Base-by-base conservation (phyloP, 2,329 filamentous ascomycete species). In the Colletotrichum tamarilloi region DNA sequence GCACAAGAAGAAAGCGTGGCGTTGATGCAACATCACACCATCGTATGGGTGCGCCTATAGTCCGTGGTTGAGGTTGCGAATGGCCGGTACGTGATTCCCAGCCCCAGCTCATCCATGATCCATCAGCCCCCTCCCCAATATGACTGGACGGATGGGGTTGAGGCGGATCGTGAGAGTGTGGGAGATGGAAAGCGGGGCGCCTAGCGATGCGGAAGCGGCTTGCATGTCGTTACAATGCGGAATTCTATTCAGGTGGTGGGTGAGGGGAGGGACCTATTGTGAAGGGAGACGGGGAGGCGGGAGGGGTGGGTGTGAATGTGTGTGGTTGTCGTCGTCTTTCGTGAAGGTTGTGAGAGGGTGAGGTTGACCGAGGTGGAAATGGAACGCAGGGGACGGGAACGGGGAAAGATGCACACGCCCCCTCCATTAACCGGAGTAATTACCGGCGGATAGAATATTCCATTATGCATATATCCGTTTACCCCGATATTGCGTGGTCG, bases 1-100 rank as follows among this genome's bases (percentile, higher is more conserved):
- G 66, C 32, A 32, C 28, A 63, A 69, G 58, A 69, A 69, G 59
- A 59, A 73, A 62, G 26, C 19, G 60, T 65, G 70, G 66, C 70
- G 66, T 60, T 24, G 55, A 73, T 69, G 70, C 42, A 64, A 32
- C 53, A 69, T 72, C 59, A 58, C 70, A 60, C 70, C 70, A 72
- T 69, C 59, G n/a, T 49, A 19, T 60, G 59, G 58, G 28, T 14
- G 58, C 19, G 65, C 59, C 55, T 12, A 42, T 58, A 55, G 38
- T 26, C 32, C 56, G 24, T 49, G 57, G 68, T 22, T 35, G 22
- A 52, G 56, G 24, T 49, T 49, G 42, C 42, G 42, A 49, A 49
- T 52, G 59, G 28, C 42, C 24, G 22, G 16, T 30, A 42, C 30
- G 19, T 24, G 42, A 49, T 30, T 26, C 9, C 19, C n/a, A 52